These are phyloP conservation scores for Vararia minispora DNA, from an alignment of 768 basidiomycete genomes.

Conservation along the genomic window DNA sequence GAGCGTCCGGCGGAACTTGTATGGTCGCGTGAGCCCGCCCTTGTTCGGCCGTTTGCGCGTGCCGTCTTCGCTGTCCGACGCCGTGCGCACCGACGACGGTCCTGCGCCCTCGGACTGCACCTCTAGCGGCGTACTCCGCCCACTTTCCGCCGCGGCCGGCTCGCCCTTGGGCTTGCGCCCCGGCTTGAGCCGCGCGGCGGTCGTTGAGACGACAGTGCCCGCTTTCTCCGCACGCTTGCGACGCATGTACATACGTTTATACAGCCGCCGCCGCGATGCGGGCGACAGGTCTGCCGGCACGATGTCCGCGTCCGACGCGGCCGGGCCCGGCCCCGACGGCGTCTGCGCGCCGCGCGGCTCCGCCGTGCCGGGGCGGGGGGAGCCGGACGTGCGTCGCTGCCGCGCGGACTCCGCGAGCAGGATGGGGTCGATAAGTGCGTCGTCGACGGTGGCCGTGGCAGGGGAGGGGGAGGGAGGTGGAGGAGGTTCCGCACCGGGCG, in stretches of 20 bases:
- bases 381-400: neutral
- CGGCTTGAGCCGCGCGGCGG: slow-evolving; percentile 26
- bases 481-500: neutral
- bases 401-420: slow-evolving; percentile 19
- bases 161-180: slow-evolving; percentile 22
- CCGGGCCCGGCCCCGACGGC: slow-evolving; percentile 14
- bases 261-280: slow-evolving; percentile 38
- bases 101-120: no score
- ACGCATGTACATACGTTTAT: slow-evolving; percentile 65
- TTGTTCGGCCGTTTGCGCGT: slow-evolving; percentile 3
- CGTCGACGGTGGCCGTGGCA: neutral
- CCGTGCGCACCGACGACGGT: no score
- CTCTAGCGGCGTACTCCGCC: slow-evolving; percentile 1
- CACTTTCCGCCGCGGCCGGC: neutral
- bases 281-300: slow-evolving; percentile 27
- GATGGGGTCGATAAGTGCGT: slow-evolving; percentile 21
- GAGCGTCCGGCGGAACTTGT: slow-evolving; percentile 34
- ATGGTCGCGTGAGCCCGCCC: slow-evolving; percentile 32
- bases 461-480: neutral
- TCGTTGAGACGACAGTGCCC: slow-evolving; percentile 24
- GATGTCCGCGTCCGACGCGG: slow-evolving; percentile 6
- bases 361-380: neutral
- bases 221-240: slow-evolving; percentile 44
- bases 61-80: slow-evolving; percentile 10
- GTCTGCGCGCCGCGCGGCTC: no score